Conservation (phyloP, 352 stramenopile genomes). For the Phytophthora capsici region DNA sequence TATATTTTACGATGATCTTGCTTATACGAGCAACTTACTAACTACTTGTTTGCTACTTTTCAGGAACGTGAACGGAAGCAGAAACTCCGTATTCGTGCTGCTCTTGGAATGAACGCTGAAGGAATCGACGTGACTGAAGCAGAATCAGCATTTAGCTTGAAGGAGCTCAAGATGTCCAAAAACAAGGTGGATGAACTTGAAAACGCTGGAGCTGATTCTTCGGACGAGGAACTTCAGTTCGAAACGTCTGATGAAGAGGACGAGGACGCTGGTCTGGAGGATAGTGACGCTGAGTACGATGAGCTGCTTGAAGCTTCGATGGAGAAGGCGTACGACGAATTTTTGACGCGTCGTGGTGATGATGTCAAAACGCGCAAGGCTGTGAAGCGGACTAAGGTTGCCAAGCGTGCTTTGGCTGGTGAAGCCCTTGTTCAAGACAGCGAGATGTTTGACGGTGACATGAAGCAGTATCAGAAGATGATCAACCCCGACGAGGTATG, state of each 20-base stretch:
- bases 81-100: constrained; percentile 82
- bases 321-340: constrained; percentile 88
- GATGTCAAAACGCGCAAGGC: constrained; percentile 85
- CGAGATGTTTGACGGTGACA: constrained; percentile 85
- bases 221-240: constrained; percentile 51
- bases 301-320: constrained; percentile 83
- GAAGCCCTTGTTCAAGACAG: constrained; percentile 81
- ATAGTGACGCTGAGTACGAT: constrained; percentile 84
- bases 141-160: constrained; percentile 82
- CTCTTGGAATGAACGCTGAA: constrained; percentile 84
- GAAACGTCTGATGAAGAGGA: constrained; percentile 43
- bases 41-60: constrained; percentile 11
- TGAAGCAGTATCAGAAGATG: constrained; percentile 84
- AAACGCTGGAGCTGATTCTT: constrained; percentile 58
- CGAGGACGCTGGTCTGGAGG: constrained; percentile 37
- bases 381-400: constrained; percentile 86
- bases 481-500: constrained; percentile 88
- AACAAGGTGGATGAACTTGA: constrained; percentile 81
- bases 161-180: constrained; percentile 79
- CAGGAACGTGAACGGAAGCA: constrained; percentile 89
- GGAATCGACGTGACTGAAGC: constrained; percentile 85
- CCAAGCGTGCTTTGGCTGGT: constrained; percentile 81
- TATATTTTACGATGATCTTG: constrained; percentile 3
- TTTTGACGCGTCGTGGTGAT: constrained; percentile 76
- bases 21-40: neutral